phyloP scores from a whole-genome alignment of 2,329 filamentous ascomycete genomes.

The Zarea fungicola region DNA sequence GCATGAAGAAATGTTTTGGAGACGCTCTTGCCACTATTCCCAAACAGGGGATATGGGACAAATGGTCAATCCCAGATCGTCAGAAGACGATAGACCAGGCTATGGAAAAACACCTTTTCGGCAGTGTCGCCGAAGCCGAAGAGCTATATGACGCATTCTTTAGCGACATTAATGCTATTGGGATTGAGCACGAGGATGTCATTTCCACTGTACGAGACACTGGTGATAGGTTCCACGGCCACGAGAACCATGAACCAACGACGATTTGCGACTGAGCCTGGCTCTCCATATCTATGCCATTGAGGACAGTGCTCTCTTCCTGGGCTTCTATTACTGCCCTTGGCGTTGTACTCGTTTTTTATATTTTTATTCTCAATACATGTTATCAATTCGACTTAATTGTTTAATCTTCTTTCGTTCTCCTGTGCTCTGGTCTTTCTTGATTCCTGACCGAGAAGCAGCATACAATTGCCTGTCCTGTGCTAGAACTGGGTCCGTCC shows the following conservation, averaged over 20 bases:
- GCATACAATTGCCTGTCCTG: no score
- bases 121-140: neutral
- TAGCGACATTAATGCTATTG: neutral
- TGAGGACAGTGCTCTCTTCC: no score
- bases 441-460: no score
- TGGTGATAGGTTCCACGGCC: neutral
- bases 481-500: no score
- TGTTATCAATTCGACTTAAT: no score
- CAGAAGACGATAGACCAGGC: neutral
- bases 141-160: neutral
- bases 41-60: neutral
- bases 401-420: no score
- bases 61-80: neutral
- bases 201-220: neutral
- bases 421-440: no score
- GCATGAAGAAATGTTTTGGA: neutral
- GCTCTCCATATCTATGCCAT: no score
- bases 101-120: neutral
- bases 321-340: no score
- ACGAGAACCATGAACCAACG: neutral
- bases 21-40: neutral
- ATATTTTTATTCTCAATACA: no score
- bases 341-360: no score
- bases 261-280: no score
- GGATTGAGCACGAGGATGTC: neutral